phyloP scores from a whole-genome alignment of 805 yeast species.

The Groenewaldozyma tartarivorans region DNA sequence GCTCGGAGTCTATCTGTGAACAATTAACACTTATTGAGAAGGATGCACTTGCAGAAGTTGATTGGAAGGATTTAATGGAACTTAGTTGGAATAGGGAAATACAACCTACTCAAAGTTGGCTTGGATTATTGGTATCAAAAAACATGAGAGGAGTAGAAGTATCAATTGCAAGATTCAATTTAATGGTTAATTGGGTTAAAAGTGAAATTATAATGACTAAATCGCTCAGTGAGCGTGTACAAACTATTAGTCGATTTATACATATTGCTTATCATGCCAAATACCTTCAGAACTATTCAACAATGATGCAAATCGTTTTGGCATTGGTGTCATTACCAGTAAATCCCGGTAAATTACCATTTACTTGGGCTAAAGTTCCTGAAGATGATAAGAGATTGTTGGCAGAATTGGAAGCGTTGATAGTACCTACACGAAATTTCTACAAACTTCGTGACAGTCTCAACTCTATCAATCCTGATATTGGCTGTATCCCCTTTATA shows the following conservation, averaged over 20 bases:
- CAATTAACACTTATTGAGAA: slow-evolving; percentile 83
- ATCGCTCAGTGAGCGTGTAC: slow-evolving; percentile 47
- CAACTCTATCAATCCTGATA: slow-evolving; percentile 47
- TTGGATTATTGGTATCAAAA: slow-evolving; percentile 54
- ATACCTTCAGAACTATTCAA: slow-evolving; percentile 68
- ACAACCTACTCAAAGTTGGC: slow-evolving; percentile 73
- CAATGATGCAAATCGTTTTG: slow-evolving; percentile 76
- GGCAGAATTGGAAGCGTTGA: slow-evolving; percentile 56
- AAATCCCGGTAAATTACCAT: slow-evolving; percentile 36
- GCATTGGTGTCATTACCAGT: slow-evolving; percentile 66
- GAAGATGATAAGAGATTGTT: slow-evolving; percentile 64
- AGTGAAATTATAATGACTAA: slow-evolving; percentile 75
- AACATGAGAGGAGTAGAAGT: slow-evolving; percentile 65
- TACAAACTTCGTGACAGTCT: slow-evolving; percentile 54
- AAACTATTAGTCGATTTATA: slow-evolving; percentile 74
- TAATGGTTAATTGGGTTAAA: slow-evolving; percentile 85
- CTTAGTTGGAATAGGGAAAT: slow-evolving; percentile 61
- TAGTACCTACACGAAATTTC: slow-evolving; percentile 71
- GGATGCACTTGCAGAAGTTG: slow-evolving; percentile 75
- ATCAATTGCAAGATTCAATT: slow-evolving; percentile 75
- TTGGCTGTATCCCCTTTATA: slow-evolving; percentile 84
- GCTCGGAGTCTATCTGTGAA: slow-evolving; percentile 56
- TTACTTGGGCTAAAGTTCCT: slow-evolving; percentile 67
- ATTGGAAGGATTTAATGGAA: slow-evolving; percentile 84
- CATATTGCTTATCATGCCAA: slow-evolving; percentile 74